Conservation (phyloP, 306 rosid genomes). For the Pyrus bretschneideri region DNA sequence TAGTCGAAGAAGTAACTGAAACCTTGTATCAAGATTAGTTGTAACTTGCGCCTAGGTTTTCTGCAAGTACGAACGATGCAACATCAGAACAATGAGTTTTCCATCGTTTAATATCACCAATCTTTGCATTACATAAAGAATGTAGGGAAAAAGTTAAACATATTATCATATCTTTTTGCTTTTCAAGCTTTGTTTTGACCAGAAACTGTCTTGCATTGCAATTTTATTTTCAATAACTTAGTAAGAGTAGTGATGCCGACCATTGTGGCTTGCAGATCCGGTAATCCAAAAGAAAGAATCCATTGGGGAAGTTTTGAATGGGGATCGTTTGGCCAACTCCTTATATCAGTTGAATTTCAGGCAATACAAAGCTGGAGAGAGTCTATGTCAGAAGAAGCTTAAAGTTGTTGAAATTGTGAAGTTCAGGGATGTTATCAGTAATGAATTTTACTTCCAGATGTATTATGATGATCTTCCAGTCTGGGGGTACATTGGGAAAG, state of each 20-base stretch:
- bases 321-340: constrained; percentile 66
- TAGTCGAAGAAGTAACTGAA: neutral
- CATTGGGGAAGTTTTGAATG: constrained; percentile 79
- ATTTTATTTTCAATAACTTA: neutral
- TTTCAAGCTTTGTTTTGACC: neutral
- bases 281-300: constrained; percentile 64
- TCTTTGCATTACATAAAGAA: neutral
- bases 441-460: constrained; percentile 84
- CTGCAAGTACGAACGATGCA: neutral
- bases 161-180: neutral
- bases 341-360: constrained; percentile 56
- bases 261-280: constrained; percentile 47
- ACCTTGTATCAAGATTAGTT: neutral
- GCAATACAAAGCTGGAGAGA: constrained; percentile 35
- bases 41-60: neutral
- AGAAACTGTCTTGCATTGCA: neutral
- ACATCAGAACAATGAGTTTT: neutral
- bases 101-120: neutral
- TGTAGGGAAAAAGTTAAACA: neutral
- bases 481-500: constrained; percentile 78
- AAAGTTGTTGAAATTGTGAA: constrained; percentile 46
- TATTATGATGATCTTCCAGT: constrained; percentile 82
- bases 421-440: constrained; percentile 53
- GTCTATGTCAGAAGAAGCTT: constrained; percentile 51
- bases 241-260: constrained; percentile 1